Evolutionary conservation across 805 yeast genomes (phyloP).

Genomic region (Saturnispora gosingensis): DNA sequence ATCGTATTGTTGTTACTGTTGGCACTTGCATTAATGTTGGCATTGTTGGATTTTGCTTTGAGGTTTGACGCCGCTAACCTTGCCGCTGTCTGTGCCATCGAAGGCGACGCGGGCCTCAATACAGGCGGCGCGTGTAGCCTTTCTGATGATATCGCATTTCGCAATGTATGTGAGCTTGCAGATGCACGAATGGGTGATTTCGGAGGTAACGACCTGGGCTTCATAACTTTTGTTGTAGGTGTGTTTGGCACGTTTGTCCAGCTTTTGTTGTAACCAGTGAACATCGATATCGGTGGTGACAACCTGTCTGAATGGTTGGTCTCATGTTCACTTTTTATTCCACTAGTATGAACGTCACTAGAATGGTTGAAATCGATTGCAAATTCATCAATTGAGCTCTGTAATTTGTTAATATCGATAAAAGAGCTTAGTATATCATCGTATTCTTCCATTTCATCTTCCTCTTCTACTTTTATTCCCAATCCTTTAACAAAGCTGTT

Average conservation of each 20-base stretch:
- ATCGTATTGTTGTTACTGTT: neutral
- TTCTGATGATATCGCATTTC: neutral
- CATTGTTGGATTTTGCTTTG: neutral
- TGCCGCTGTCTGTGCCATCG: neutral
- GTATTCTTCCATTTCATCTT: neutral
- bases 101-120: neutral
- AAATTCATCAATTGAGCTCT: neutral
- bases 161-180: neutral
- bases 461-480: neutral
- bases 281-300: neutral
- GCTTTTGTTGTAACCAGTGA: neutral
- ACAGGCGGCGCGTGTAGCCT: neutral
- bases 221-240: neutral
- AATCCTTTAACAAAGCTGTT: neutral
- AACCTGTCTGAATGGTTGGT: neutral
- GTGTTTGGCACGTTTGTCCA: neutral
- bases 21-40: neutral
- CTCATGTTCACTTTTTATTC: neutral
- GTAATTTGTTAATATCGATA: slow-evolving; percentile 1
- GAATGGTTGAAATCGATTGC: neutral
- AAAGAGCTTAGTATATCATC: neutral
- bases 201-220: neutral
- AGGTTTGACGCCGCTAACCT: neutral
- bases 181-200: neutral
- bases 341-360: neutral